phyloP scores from a whole-genome alignment of 2,329 filamentous ascomycete species.

The Apiospora aurea region DNA sequence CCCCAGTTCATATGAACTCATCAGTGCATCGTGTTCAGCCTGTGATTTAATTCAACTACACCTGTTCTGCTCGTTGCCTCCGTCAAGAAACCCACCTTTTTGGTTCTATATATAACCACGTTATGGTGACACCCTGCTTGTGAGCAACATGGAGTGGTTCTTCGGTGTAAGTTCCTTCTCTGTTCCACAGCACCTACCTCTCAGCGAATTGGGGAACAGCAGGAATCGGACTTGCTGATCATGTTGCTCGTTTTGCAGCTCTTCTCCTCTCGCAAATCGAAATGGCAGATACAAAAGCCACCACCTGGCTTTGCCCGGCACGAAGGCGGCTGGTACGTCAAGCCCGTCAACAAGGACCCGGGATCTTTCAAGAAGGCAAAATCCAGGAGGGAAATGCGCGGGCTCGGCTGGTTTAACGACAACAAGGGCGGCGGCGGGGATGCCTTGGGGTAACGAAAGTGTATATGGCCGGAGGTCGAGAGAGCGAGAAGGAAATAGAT shows the following conservation, averaged over 20 bases:
- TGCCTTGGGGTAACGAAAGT: not conserved
- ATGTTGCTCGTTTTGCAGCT: not conserved
- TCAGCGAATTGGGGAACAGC: not conserved
- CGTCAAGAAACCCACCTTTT: not conserved
- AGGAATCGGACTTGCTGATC: not conserved
- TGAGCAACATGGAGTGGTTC: not conserved
- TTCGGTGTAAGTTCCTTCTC: not conserved
- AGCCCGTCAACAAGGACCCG: not conserved
- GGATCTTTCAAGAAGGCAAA: not conserved
- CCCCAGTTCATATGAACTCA: not conserved
- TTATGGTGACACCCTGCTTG: not conserved
- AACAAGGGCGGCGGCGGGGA: not conserved
- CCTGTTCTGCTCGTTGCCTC: not conserved
- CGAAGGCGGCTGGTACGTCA: constrained; percentile 10
- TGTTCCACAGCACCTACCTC: not conserved
- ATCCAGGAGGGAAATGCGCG: not conserved
- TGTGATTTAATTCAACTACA: not conserved
- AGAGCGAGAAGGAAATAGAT: not conserved
- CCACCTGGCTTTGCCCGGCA: not conserved
- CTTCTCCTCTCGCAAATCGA: not conserved
- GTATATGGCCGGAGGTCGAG: not conserved
- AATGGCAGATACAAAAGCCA: not conserved
- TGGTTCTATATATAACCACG: not conserved
- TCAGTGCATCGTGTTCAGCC: not conserved
- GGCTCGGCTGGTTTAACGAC: not conserved